Base-by-base conservation (phyloP, 176 grass and related monocot genomes). In the Aechmea fasciata region DNA sequence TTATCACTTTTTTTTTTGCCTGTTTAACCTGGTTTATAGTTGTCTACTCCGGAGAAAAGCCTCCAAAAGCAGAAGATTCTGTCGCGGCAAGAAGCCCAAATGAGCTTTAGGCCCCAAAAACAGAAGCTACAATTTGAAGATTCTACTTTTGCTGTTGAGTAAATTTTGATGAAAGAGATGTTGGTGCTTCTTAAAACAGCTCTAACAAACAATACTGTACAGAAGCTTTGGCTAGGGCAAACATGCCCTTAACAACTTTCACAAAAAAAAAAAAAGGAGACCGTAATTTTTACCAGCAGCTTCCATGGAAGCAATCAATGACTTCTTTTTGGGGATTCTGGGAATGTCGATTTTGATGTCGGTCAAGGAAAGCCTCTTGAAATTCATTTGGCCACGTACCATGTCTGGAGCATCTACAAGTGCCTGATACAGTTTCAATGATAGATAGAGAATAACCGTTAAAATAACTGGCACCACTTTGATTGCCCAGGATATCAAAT, bases 291-390 rank as follows among this genome's bases (percentile, higher is more conserved):
- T 52, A 83, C 81, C 81, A 10, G 81, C 75, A 65, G 65, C 81
- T 74, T 83, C 81, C 81, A 83, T 78, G 15, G 81, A 75, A 65
- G 75, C 69, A 52, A 83, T 51, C 23, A 83, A 63, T 15, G 52
- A 57, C 75, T 78, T 78, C 70, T 83, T 83, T 11, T 74, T 83
- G 9, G 81, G 75, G 25, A 69, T 25, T 66, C 67, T 72, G 1
- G 75, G 75, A 48, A 83, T 83, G 54, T 83, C 81, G 69, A 78
- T 83, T 48, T 74, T 83, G 65, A 83, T 83, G 63, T 83, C 75
- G 65, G 81, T 83, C 33, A 83, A 63, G 29, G 70, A 76, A 72
- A 83, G 71, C 24, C 75, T 83, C 75, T 83, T 83, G 64, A 78
- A 78, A 47, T 83, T 83, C 22, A 83, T 83, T 74, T 83, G 81